Evolutionary conservation across 495 filamentous ascomycete species (phyloP), one percentile per base, ranked within the genome.

Genomic region (Xylaria grammica): DNA sequence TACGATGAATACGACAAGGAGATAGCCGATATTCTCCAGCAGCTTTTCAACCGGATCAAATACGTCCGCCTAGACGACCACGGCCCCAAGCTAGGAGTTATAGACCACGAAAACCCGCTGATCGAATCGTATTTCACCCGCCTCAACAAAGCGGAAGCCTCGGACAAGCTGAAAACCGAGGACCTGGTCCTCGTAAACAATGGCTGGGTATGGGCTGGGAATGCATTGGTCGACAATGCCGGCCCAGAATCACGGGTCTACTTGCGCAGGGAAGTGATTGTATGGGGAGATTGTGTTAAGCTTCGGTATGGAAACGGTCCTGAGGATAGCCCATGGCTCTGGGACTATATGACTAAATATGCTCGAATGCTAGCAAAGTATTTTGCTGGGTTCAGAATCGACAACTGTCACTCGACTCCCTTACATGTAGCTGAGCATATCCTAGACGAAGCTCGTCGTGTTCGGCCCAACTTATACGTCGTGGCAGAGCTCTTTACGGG

Each of bases 241-340:
- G 96, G 96, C 0, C 89, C 91, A 0, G 76, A 90, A 44, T 97
- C 94, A 2, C 89, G 89, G 44, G 91, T 94, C 38, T 99, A 99
- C 69, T 84, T 98, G 6, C 87, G 93, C 24, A 86, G 96, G 45
- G 93, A 99, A 75, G 92, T 99, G 53, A 98, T 99, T 67, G 91
- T 96, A 40, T 99, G 96, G 96, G 91, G 92, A 19, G 96, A 99
- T 72, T 99, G 96, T 77, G 95, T 97, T 8, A 99, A 98, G 81
- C 86, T 99, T 20, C 88, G 96, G 9, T 99, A 97, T 72, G 96
- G 96, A 11, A 82, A 79, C 15, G 83, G 86, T 1, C 91, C 89
- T 4, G 78, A 95, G 59, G 95, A 97, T 69, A 97, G 87, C 65
- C 95, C 96, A 0, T 99, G 87, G 77, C 82, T 99, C 22, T 99